phyloP scores from a whole-genome alignment of 768 basidiomycete genomes.

The Cubamyces lactineus region DNA sequence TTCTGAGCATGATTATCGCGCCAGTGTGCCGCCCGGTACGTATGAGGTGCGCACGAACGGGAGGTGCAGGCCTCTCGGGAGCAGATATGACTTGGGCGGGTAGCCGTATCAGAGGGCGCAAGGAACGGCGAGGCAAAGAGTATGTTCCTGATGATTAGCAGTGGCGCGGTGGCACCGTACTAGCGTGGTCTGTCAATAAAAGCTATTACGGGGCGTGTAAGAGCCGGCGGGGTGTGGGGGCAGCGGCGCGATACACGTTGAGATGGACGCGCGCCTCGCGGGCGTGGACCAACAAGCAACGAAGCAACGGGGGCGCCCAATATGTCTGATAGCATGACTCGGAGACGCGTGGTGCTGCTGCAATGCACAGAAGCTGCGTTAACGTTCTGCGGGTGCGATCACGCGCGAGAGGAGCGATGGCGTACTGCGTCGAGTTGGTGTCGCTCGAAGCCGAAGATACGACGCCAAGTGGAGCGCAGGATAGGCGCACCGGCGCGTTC shows the following conservation, averaged over 20 bases:
- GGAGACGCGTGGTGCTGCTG: neutral
- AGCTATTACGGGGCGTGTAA: neutral
- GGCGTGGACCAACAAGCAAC: neutral
- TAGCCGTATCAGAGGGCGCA: neutral
- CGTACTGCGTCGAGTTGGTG: neutral
- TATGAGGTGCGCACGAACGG: too few species aligned
- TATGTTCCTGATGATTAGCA: neutral
- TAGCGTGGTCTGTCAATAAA: neutral
- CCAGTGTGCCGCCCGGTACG: neutral
- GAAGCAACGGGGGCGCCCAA: neutral
- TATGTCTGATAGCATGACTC: neutral
- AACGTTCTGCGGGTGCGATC: neutral
- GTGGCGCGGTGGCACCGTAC: conserved; percentile 5
- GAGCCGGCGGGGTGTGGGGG: neutral
- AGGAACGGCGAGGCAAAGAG: neutral
- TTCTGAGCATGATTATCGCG: conserved; percentile 11
- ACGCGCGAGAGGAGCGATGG: neutral
- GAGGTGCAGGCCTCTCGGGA: too few species aligned
- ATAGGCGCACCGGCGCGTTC: neutral
- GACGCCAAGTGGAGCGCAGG: conserved; percentile 1
- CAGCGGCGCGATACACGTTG: neutral
- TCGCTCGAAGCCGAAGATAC: neutral
- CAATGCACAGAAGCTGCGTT: too few species aligned
- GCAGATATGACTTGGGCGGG: neutral
- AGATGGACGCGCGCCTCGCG: neutral